Base-by-base conservation (phyloP, 2,329 filamentous ascomycete species). In the Ophiognomonia clavigignenti-juglandacearum region DNA sequence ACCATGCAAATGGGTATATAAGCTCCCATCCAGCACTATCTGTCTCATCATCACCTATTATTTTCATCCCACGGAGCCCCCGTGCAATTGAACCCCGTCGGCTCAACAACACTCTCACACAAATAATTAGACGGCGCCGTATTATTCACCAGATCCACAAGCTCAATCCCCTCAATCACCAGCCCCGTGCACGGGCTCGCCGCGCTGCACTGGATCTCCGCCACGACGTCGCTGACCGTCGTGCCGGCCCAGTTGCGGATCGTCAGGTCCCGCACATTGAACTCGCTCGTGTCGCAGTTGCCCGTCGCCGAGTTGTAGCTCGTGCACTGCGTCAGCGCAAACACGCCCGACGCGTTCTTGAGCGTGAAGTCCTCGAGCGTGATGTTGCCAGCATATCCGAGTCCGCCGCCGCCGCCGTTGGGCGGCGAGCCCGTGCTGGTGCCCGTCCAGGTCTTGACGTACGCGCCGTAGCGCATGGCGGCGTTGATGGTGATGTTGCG, bases 401-500 rank as follows among this genome's bases (percentile, higher is more conserved):
- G 44, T 4, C 49, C 48, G 34, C 51, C 51, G n/a, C 48, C 51
- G 26, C 48, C 49, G 29, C 51, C 51, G 42, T 51, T 52, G 32
- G 48, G 45, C 0, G 48, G 45, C 39, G 52, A 48, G 43, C 43
- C 43, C 5, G 45, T 47, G 24, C 24, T 35, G 31, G 41, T 45
- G 41, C 49, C 49, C 1, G 50, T 51, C 48, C 48, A 53, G 1
- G 51, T 51, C 45, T 53, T 51, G 23, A 53, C 39, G 48, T 53
- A 51, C n/a, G 44, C 51, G 45, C 49, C 45, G 39, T 51, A 51
- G 27, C 44, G 45, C 48, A 48, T 53, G 14, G 36, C 50, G 45
- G 67, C 56, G 50, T 67, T 63, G 47, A 70, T 65, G 20, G 62
- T 55, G 37, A 69, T 54, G 50, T 69, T 65, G 32, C 66, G 57